phyloP scores from a whole-genome alignment of 1,284 basidiomycete species.

The Thecaphora thlaspeos region DNA sequence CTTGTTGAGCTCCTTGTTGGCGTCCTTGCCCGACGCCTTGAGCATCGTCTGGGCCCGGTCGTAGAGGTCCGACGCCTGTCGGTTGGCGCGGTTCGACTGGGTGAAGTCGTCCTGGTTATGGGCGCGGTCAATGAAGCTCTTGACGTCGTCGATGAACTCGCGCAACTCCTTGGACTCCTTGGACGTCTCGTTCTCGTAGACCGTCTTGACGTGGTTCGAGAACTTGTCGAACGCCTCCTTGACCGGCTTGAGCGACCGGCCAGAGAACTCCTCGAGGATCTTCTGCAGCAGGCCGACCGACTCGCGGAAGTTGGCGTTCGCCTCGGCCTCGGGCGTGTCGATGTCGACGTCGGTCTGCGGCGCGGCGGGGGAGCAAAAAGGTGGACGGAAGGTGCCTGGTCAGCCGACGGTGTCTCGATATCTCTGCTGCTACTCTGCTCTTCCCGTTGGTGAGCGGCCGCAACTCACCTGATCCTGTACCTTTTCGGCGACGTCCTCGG shows the following conservation, averaged over 20 bases:
- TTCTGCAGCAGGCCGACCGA: slow-evolving; percentile 58
- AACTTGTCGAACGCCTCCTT: slow-evolving; percentile 58
- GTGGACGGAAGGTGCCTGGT: too few relatives aligned
- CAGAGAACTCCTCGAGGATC: slow-evolving; percentile 60
- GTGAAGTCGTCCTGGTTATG: slow-evolving; percentile 36
- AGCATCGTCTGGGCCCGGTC: slow-evolving; percentile 32
- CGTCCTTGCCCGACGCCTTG: slow-evolving; percentile 33
- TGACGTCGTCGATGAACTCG: slow-evolving; percentile 52
- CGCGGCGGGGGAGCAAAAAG: too few relatives aligned
- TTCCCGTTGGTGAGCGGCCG: too few relatives aligned
- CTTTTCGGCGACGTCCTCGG: slow-evolving; percentile 58
- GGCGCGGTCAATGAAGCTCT: slow-evolving; percentile 31
- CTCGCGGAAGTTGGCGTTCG: slow-evolving; percentile 59
- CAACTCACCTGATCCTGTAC: slow-evolving; percentile 42
- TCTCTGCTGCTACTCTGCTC: too few relatives aligned
- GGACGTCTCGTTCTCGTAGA: slow-evolving; percentile 55
- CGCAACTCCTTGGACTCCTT: slow-evolving; percentile 56
- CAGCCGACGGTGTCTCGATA: too few relatives aligned
- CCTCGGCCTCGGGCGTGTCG: slow-evolving; percentile 57
- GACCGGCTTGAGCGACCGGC: slow-evolving; percentile 36
- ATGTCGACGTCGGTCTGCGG: slow-evolving; percentile 57
- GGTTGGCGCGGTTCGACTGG: slow-evolving; percentile 32
- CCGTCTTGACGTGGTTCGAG: slow-evolving; percentile 57
- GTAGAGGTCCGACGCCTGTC: slow-evolving; percentile 31
- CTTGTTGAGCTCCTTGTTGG: slow-evolving; percentile 38